Percentiles rank a stretch among this genome's conserved stretches.
These are phyloP conservation scores for Xylaria sp. DNA, from an alignment of 2,329 filamentous ascomycete species.

Conservation along the genomic window DNA sequence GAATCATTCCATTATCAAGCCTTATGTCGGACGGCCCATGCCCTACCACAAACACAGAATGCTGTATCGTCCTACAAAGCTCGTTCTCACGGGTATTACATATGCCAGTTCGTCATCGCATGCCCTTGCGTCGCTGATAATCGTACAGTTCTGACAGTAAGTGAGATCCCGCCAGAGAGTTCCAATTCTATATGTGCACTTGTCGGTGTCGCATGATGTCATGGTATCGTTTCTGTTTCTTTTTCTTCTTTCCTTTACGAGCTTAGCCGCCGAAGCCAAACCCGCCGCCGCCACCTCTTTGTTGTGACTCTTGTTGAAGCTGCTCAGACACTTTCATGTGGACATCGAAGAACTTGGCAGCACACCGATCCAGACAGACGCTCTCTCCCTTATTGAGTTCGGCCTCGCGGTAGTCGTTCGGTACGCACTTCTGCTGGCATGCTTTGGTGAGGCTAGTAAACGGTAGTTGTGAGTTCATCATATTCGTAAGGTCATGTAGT, in stretches of 20 bases:
- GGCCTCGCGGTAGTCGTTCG: conserved; percentile 89
- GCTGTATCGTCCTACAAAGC: conserved; percentile 13
- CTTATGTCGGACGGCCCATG: conserved; percentile 16
- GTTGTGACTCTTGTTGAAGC: conserved; percentile 87
- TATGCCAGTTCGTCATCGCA: conserved; percentile 30
- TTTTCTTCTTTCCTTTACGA: background rate
- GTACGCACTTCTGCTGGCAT: conserved; percentile 94
- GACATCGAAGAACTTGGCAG: conserved; percentile 98
- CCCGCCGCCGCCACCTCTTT: conserved; percentile 66
- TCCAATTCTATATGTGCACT: conserved; percentile 18
- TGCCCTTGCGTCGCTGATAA: conserved; percentile 31
- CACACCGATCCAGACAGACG: conserved; percentile 97
- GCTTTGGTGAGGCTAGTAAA: conserved; percentile 78
- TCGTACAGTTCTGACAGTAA: conserved; percentile 33
- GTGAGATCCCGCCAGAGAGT: conserved; percentile 9
- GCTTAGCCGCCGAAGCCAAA: conserved; percentile 58
- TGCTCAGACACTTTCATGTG: conserved; percentile 98
- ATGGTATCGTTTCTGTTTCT: background rate
- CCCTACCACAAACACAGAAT: conserved; percentile 32
- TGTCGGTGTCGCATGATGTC: conserved; percentile 7
- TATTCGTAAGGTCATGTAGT: too few species aligned
- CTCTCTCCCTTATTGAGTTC: conserved; percentile 99
- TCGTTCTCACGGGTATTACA: conserved; percentile 13
- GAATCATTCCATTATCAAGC: conserved; percentile 33
- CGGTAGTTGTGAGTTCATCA: conserved; percentile 32